Percentiles rank a stretch among this genome's conserved stretches.
These are phyloP conservation scores for Microsporum audouinii DNA, from an alignment of 2,329 filamentous ascomycete species.

Conservation along the genomic window DNA sequence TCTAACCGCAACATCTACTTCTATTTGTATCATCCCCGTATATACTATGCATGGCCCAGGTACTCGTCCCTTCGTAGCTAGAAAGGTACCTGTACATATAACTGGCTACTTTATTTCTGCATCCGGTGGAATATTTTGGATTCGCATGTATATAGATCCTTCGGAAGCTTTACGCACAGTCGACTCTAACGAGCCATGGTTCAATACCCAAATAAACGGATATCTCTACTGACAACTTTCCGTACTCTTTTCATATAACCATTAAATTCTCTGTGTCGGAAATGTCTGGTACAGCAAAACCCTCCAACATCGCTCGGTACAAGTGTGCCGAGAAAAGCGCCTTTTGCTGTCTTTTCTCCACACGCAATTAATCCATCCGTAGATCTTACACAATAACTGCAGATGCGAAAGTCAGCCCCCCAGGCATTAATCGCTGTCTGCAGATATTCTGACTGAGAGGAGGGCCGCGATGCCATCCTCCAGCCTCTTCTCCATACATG, in stretches of 20 bases:
- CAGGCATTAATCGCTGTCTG: neutral
- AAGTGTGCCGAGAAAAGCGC: neutral
- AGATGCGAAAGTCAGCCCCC: neutral
- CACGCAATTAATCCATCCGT: neutral
- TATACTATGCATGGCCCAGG: neutral
- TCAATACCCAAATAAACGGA: neutral
- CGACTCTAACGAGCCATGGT: neutral
- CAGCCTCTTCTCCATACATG: neutral
- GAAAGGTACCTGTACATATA: neutral
- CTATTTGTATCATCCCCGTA: neutral
- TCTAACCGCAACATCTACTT: constrained; percentile 38
- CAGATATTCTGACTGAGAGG: neutral
- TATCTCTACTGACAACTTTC: neutral
- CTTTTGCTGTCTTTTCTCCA: neutral
- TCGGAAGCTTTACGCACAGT: neutral
- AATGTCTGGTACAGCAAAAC: neutral
- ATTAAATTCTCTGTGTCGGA: neutral
- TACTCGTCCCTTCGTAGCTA: neutral
- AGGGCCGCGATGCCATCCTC: neutral
- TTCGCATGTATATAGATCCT: neutral
- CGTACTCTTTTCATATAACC: neutral
- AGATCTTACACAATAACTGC: neutral
- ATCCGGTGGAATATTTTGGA: neutral
- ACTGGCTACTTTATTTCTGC: neutral
- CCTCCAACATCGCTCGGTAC: neutral